Evolutionary conservation across 108 stramenopile genomes (phyloP).

Genomic region (Cyclotella atomus): DNA sequence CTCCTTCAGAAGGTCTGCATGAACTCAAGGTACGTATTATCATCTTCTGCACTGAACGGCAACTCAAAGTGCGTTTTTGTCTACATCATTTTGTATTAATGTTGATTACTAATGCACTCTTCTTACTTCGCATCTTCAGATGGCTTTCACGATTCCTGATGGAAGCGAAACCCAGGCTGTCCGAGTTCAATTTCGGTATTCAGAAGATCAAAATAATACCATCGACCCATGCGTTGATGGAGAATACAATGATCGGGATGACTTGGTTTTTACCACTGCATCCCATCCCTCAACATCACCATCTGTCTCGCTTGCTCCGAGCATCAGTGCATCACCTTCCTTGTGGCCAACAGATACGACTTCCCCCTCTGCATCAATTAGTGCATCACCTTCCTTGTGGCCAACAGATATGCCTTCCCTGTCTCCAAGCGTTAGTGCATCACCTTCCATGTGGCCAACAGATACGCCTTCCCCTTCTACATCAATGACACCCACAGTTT

Average conservation of each 20-base stretch:
- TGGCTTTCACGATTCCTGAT: background rate
- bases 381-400: slow-evolving; percentile 6
- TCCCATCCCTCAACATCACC: background rate
- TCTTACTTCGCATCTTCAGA: background rate
- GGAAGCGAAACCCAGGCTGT: background rate
- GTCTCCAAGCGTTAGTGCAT: background rate
- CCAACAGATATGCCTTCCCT: background rate
- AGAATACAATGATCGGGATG: slow-evolving; percentile 6
- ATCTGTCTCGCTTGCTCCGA: background rate
- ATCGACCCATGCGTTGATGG: background rate
- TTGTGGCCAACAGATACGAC: background rate
- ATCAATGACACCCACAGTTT: too few species aligned
- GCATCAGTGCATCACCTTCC: background rate
- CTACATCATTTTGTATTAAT: background rate
- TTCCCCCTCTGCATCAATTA: background rate
- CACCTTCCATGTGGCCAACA: background rate
- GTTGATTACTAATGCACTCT: background rate
- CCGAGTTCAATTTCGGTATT: slow-evolving; percentile 7
- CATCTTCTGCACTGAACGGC: too few species aligned
- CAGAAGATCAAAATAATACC: background rate
- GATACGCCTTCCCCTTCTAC: background rate
- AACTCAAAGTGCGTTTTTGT: too few species aligned
- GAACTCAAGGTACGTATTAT: too few species aligned
- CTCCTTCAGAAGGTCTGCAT: background rate
- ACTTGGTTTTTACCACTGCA: background rate